Conservation (phyloP, 2,329 filamentous ascomycete genomes). For the Fusarium citri region DNA sequence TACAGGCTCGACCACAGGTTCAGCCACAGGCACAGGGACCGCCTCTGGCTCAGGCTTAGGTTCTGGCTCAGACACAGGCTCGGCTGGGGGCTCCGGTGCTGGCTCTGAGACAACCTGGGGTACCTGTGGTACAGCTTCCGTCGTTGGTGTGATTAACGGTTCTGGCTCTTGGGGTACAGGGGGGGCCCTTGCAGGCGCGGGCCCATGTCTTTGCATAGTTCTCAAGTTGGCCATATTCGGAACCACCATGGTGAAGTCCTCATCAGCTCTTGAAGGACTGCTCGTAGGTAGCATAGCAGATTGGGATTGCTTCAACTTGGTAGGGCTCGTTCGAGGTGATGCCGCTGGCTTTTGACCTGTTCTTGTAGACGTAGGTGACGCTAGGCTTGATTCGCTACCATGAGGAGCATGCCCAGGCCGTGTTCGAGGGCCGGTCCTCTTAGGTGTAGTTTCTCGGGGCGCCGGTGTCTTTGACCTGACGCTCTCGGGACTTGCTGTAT, state of each 20-base stretch:
- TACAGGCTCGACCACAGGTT: neutral
- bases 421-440: conserved; percentile 59
- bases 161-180: conserved; percentile 26
- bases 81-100: conserved; percentile 7
- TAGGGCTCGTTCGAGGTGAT: conserved; percentile 58
- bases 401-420: conserved; percentile 62
- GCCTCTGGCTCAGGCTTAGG: neutral
- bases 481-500: conserved; percentile 59
- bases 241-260: conserved; percentile 65
- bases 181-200: conserved; percentile 33
- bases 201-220: conserved; percentile 39
- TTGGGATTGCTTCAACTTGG: conserved; percentile 52
- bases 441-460: conserved; percentile 64
- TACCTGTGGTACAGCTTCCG: conserved; percentile 21
- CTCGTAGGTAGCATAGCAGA: conserved; percentile 44
- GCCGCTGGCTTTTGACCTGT: conserved; percentile 50
- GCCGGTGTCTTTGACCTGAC: conserved; percentile 64
- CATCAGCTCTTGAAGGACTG: conserved; percentile 62
- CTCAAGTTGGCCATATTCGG: conserved; percentile 58
- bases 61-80: neutral
- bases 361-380: conserved; percentile 56
- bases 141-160: conserved; percentile 21
- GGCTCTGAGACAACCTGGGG: conserved; percentile 14
- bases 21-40: neutral
- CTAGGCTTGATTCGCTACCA: conserved; percentile 63